Evolutionary conservation across 1,284 basidiomycete species (phyloP), one percentile per base, ranked within the genome.

Genomic region (Pascua guehoae): DNA sequence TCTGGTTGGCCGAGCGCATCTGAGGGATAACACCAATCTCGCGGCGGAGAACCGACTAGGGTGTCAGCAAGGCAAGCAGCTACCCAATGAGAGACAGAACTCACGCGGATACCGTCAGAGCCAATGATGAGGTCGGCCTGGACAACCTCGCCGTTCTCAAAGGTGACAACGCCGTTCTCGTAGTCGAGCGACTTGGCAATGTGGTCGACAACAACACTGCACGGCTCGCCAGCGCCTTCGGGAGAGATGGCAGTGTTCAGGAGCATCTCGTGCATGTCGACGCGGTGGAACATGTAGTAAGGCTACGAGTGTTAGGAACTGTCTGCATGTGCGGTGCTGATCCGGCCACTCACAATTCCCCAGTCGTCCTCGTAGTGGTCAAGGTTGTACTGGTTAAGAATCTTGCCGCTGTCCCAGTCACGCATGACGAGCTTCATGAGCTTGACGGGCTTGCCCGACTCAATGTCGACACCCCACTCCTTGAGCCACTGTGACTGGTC

Each of bases 91-190:
- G 24, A 32, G 24, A 32, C 24, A 32, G 7, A 32, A 32, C 24
- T 32, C 24, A 32, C 24, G 11, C 72, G 68, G 43, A 78, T 74
- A 41, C 76, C 76, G 53, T 78, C 76, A 2, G 74, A 69, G 9
- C 76, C 76, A 43, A 78, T 63, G 61, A 77, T 70, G 18, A 78
- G 57, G 57, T 78, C 76, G 12, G 71, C 71, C 40, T 56, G 49
- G 56, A 71, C 57, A 17, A 42, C 61, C 50, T 62, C 63, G 50
- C 75, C 75, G 58, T 75, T 72, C 51, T 68, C 68, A 61, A 78
- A 77, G 8, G 64, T 67, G 40, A 78, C 66, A 11, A 49, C 61
- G 49, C 67, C 69, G 2, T 56, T 53, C 12, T 72, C 71, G 53
- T 61, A 64, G 62, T 77, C 71, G 56, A 75, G 62, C 10, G 59